These are phyloP conservation scores for Gynochthodes officinalis DNA, from an alignment of 257 asterid species.

Conservation along the genomic window DNA sequence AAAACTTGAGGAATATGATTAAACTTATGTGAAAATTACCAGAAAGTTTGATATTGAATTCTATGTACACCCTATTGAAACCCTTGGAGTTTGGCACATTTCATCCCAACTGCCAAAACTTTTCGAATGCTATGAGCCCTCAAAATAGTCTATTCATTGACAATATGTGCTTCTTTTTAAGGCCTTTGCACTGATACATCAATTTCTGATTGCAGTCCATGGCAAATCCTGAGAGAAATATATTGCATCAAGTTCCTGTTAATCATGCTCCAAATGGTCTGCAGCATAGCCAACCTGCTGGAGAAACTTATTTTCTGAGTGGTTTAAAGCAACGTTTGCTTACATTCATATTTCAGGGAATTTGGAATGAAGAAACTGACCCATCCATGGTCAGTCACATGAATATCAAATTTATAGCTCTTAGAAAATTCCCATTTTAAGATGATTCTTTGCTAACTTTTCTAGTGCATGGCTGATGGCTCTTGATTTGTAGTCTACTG, in stretches of 20 bases:
- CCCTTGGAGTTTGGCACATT: background rate
- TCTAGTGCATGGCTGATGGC: background rate
- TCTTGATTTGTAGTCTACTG: background rate
- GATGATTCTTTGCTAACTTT: background rate
- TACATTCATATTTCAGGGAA: slow-evolving; percentile 83
- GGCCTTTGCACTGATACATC: slow-evolving; percentile 12
- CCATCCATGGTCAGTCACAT: slow-evolving; percentile 57
- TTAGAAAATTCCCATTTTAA: background rate
- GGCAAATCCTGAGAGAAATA: slow-evolving; percentile 41
- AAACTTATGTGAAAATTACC: background rate
- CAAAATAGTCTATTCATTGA: background rate
- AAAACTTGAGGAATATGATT: background rate
- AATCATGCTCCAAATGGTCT: slow-evolving; percentile 43
- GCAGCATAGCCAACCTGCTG: slow-evolving; percentile 35
- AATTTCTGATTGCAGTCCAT: slow-evolving; percentile 33
- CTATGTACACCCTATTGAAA: background rate
- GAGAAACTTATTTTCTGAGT: slow-evolving; percentile 58
- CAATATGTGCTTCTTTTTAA: background rate
- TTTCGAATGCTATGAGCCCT: background rate
- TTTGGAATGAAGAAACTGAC: slow-evolving; percentile 92
- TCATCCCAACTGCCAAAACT: background rate
- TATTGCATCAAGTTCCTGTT: slow-evolving; percentile 31
- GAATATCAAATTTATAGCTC: slow-evolving; percentile 11
- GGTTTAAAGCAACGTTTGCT: slow-evolving; percentile 94
- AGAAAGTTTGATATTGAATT: background rate